phyloP scores from a whole-genome alignment of 805 yeast genomes.

The Myxozyma nipponensis region DNA sequence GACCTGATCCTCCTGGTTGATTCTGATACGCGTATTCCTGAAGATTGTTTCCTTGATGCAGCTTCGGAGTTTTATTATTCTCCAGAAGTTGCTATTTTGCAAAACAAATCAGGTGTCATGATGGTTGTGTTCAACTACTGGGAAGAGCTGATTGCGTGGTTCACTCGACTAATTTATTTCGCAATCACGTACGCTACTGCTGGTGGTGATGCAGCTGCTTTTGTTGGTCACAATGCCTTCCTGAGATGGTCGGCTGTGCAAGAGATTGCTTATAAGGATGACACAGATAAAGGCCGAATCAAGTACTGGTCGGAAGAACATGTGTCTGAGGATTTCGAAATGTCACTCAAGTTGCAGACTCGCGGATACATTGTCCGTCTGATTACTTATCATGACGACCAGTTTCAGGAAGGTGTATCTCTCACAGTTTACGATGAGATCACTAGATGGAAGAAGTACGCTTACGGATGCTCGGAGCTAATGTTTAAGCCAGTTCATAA shows the following conservation, averaged over 20 bases:
- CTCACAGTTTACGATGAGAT: conserved; percentile 23
- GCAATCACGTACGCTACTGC: conserved; percentile 23
- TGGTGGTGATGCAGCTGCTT: conserved; percentile 24
- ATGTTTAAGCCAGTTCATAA: conserved; percentile 13
- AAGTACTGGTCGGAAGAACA: conserved; percentile 25
- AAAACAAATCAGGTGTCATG: conserved; percentile 21
- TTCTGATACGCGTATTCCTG: conserved; percentile 25
- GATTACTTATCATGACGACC: conserved; percentile 12
- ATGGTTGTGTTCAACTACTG: conserved; percentile 21
- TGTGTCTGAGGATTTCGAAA: conserved; percentile 25
- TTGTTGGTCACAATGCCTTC: conserved; percentile 26
- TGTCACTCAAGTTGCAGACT: conserved; percentile 21
- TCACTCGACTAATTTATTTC: conserved; percentile 22
- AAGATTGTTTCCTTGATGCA: conserved; percentile 23
- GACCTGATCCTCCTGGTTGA: conserved; percentile 20
- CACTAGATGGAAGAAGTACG: conserved; percentile 25
- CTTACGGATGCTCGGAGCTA: conserved; percentile 22
- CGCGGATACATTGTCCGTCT: conserved; percentile 16
- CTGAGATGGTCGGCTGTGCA: conserved; percentile 24
- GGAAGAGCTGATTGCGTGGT: conserved; percentile 24
- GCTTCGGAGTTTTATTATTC: conserved; percentile 21
- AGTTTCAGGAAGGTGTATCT: conserved; percentile 24
- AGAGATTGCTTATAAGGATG: conserved; percentile 17
- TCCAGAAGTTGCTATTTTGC: conserved; percentile 22
- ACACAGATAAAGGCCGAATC: conserved; percentile 13